These are phyloP conservation scores for Zea luxurians DNA, from an alignment of 176 grass and related monocot species.

Conservation along the genomic window DNA sequence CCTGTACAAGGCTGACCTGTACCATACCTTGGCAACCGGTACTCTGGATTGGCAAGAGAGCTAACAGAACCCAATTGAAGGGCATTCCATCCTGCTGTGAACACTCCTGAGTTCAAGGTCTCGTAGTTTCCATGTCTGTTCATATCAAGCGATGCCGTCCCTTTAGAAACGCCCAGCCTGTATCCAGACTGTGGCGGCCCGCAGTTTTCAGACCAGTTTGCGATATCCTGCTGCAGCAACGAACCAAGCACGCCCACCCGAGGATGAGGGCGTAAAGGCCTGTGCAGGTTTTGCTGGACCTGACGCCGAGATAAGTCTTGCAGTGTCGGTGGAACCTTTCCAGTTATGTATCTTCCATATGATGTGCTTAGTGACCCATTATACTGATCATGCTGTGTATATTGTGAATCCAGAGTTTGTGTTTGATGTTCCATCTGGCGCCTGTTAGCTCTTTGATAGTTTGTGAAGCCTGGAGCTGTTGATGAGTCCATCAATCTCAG, in stretches of 20 bases:
- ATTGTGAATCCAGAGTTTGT: constrained; percentile 9
- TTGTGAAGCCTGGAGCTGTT: constrained; percentile 2
- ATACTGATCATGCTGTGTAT: constrained; percentile 34
- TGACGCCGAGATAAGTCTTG: constrained; percentile 37
- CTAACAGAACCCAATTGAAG: constrained; percentile 35
- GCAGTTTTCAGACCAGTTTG: constrained; percentile 52
- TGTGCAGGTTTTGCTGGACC: constrained; percentile 40
- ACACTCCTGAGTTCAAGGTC: constrained; percentile 7
- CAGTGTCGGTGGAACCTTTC: constrained; percentile 5
- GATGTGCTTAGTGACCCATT: constrained; percentile 34
- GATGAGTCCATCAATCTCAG: background rate
- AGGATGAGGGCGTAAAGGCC: constrained; percentile 58
- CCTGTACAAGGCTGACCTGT: constrained; percentile 30
- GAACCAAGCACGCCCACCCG: constrained; percentile 65
- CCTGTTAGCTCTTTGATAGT: constrained; percentile 38
- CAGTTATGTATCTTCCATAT: constrained; percentile 11
- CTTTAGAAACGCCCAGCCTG: constrained; percentile 36
- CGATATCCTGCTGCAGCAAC: constrained; percentile 72
- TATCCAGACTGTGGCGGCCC: constrained; percentile 50
- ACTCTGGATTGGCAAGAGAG: constrained; percentile 16
- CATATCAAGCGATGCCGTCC: constrained; percentile 24
- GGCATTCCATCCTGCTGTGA: constrained; percentile 9
- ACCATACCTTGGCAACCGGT: constrained; percentile 17
- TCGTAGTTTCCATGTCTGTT: constrained; percentile 29
- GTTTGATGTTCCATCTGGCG: constrained; percentile 39